phyloP scores from a whole-genome alignment of 768 basidiomycete species.

The Suillus lakei region DNA sequence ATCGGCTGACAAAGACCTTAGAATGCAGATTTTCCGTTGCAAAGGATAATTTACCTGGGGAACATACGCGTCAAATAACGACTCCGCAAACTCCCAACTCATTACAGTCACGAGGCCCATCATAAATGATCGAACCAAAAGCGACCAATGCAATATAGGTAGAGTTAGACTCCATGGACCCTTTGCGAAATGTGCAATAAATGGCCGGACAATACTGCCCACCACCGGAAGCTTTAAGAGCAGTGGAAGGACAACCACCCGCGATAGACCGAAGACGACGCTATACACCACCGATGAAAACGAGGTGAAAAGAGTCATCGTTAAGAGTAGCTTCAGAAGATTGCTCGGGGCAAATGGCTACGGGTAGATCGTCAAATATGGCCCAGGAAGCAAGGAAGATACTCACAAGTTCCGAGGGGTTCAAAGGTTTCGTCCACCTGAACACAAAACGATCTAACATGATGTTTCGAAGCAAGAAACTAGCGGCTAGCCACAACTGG shows the following conservation, averaged over 20 bases:
- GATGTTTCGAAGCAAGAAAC: slow-evolving; percentile 60
- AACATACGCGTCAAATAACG: slow-evolving; percentile 61
- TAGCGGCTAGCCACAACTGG: slow-evolving; percentile 51
- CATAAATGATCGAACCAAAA: slow-evolving; percentile 53
- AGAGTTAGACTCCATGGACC: slow-evolving; percentile 60
- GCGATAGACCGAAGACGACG: slow-evolving; percentile 48
- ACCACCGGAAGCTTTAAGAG: slow-evolving; percentile 60
- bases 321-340: slow-evolving; percentile 33
- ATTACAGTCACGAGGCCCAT: slow-evolving; percentile 56
- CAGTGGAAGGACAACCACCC: slow-evolving; percentile 55
- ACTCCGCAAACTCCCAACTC: slow-evolving; percentile 68
- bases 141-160: slow-evolving; percentile 47
- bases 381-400: background rate
- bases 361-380: background rate
- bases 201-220: slow-evolving; percentile 55
- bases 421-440: slow-evolving; percentile 39
- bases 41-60: slow-evolving; percentile 49
- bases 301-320: slow-evolving; percentile 46
- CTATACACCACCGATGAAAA: slow-evolving; percentile 45
- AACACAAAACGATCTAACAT: slow-evolving; percentile 65
- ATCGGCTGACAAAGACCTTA: slow-evolving; percentile 45
- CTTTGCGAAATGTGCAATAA: slow-evolving; percentile 64
- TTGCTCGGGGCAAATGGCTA: slow-evolving; percentile 29
- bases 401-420: slow-evolving; percentile 24
- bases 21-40: background rate